phyloP scores from a whole-genome alignment of 2,329 filamentous ascomycete genomes.

The Penicillium sp. region DNA sequence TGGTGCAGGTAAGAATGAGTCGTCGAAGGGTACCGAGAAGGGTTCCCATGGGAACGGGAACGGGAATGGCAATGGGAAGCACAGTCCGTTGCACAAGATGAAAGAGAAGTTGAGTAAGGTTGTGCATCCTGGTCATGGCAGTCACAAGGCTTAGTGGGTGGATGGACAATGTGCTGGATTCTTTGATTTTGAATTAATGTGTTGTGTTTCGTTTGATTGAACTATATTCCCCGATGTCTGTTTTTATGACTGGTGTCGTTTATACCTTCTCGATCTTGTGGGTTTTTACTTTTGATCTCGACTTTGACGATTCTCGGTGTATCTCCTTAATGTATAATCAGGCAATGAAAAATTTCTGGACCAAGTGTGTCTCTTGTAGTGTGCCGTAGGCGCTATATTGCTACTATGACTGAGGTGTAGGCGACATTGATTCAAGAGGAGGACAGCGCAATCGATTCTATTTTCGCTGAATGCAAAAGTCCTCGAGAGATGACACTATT shows the following conservation, averaged over 20 bases:
- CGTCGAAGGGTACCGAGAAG: slow-evolving; percentile 16
- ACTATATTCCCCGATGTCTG: slow-evolving; percentile 4
- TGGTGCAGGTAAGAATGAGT: background rate
- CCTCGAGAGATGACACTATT: background rate
- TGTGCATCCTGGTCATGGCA: slow-evolving; percentile 19
- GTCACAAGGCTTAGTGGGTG: slow-evolving; percentile 4
- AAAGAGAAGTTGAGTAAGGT: slow-evolving; percentile 30
- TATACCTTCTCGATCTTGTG: background rate
- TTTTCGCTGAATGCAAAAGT: background rate
- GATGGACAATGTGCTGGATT: background rate
- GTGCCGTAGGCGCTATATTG: too few species aligned
- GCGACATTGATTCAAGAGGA: background rate
- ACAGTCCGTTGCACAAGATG: slow-evolving; percentile 25
- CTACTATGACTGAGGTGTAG: too few species aligned
- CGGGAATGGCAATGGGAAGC: slow-evolving; percentile 17
- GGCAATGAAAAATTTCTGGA: background rate
- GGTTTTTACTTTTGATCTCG: background rate
- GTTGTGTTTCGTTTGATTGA: background rate
- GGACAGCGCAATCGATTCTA: background rate
- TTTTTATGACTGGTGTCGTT: background rate
- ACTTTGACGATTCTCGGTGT: background rate
- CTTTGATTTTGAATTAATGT: background rate
- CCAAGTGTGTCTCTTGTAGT: background rate
- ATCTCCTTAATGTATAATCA: slow-evolving; percentile 11
- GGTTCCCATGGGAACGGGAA: slow-evolving; percentile 1